These are phyloP conservation scores for Plasmodium gallinaceum DNA, from an alignment of 169 alveolate genomes.

Conservation along the genomic window DNA sequence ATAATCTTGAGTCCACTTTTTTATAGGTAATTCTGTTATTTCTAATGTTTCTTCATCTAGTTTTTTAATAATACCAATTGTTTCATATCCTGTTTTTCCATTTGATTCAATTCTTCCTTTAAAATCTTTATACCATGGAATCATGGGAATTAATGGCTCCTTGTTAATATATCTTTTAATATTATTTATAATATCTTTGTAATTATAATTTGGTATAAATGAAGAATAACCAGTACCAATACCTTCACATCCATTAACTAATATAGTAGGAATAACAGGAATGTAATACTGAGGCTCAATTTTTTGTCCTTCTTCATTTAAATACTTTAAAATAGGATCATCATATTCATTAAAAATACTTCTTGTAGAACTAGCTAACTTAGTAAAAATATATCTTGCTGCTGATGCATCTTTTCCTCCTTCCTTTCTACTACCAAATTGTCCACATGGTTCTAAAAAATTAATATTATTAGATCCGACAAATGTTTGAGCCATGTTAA, in stretches of 20 bases:
- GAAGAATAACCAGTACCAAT: slow-evolving; percentile 99
- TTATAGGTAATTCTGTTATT: slow-evolving; percentile 98
- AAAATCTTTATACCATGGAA: slow-evolving; percentile 99
- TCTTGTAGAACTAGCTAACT: slow-evolving; percentile 92
- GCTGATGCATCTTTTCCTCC: slow-evolving; percentile 99
- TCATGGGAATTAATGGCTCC: slow-evolving; percentile 92
- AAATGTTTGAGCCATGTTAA: slow-evolving; percentile 99
- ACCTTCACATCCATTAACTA: slow-evolving; percentile 99
- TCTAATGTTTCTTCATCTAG: slow-evolving; percentile 87
- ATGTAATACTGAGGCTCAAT: slow-evolving; percentile 99
- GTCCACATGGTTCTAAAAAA: slow-evolving; percentile 96
- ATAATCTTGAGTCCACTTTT: slow-evolving; percentile 97
- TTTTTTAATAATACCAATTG: slow-evolving; percentile 86
- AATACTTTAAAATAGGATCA: slow-evolving; percentile 93
- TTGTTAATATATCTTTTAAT: slow-evolving; percentile 91
- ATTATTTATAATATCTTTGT: slow-evolving; percentile 95
- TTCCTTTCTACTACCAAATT: slow-evolving; percentile 98
- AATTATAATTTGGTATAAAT: slow-evolving; percentile 97
- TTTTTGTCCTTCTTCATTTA: slow-evolving; percentile 97
- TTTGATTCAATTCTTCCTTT: slow-evolving; percentile 94
- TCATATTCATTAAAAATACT: slow-evolving; percentile 93
- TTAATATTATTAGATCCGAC: slow-evolving; percentile 96
- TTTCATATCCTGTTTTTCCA: slow-evolving; percentile 87
- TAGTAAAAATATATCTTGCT: slow-evolving; percentile 95
- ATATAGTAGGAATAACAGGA: slow-evolving; percentile 98